Evolutionary conservation across 2,329 filamentous ascomycete species (phyloP), one percentile per base, ranked within the genome.

Genomic region (Emmonsia crescens): DNA sequence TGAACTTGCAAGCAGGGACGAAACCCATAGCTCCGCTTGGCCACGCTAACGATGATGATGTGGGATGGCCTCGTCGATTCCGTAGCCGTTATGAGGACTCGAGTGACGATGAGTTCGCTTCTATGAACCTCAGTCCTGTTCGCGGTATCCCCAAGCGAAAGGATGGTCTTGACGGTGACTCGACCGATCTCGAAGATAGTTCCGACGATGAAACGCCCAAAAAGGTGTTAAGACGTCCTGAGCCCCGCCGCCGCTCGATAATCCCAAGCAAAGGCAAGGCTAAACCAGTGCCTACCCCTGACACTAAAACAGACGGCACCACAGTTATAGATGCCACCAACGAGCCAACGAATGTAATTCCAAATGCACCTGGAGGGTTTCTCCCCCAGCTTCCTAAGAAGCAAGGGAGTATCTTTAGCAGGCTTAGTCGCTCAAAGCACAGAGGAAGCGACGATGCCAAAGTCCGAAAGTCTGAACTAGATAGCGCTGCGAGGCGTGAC

Each of bases 71-170:
- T 19, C 68, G 65, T 21, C 67, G 69, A 3, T 84, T 82, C 68
- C 74, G 70, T 38, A 86, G 83, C 68, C 85, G 87, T 0, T 88
- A 91, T 67, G 84, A 78, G 0, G 86, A 90, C 68, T 90, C 88
- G 1, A 90, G 88, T 68, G 87, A 90, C 69, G 87, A 91, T 61
- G 78, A 79, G 16, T 74, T 72, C 33, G 61, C 54, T 19, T 60
- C 57, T 21, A 75, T 68, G 52, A 74, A 67, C 66, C 74, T 79
- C 36, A 76, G 77, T 27, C 84, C 81, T 55, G 85, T 86, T 2
- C 79, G 82, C 62, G 83, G 83, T 51, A 88, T 84, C 62, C 85
- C 79, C 16, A 81, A 78, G 57, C 83, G 73, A n/a, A 74, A 80
- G 60, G 81, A 85, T 60, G 79, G 79, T 57, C 78, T 85, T 59